Percentiles rank a stretch among this genome's conserved stretches.
These are phyloP conservation scores for Dipodascus albidus DNA, from an alignment of 805 yeast species.

Conservation along the genomic window DNA sequence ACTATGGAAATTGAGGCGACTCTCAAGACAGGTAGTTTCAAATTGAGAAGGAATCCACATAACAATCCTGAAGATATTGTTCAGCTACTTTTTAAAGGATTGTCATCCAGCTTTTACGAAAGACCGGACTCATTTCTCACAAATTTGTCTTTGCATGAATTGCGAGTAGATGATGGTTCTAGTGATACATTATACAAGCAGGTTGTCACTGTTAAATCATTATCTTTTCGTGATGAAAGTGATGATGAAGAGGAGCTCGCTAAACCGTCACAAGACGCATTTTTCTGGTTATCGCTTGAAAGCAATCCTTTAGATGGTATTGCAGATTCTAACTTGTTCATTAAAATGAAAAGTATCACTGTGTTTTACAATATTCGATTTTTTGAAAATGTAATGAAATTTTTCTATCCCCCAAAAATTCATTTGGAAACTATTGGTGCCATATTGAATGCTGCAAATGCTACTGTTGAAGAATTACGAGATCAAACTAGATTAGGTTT, in stretches of 20 bases:
- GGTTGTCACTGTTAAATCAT: constrained; percentile 66
- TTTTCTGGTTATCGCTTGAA: constrained; percentile 75
- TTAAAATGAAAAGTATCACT: constrained; percentile 76
- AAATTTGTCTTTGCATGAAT: constrained; percentile 65
- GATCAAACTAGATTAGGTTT: constrained; percentile 84
- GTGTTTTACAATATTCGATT: constrained; percentile 81
- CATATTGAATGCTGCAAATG: constrained; percentile 87
- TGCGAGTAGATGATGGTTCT: constrained; percentile 81
- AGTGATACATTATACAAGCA: constrained; percentile 71
- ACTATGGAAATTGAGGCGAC: constrained; percentile 56
- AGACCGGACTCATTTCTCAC: constrained; percentile 69
- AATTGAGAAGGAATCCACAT: constrained; percentile 36
- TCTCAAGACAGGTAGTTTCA: constrained; percentile 66
- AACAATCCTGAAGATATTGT: constrained; percentile 41
- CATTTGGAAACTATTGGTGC: constrained; percentile 85
- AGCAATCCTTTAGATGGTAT: constrained; percentile 72
- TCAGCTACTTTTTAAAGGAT: constrained; percentile 72
- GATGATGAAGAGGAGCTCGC: background rate
- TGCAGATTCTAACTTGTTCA: constrained; percentile 69
- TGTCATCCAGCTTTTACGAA: constrained; percentile 59
- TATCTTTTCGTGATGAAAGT: background rate
- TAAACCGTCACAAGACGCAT: constrained; percentile 21
- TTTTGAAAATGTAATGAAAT: constrained; percentile 58
- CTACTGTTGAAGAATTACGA: constrained; percentile 84
- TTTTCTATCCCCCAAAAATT: constrained; percentile 78